phyloP scores from a whole-genome alignment of 2,329 filamentous ascomycete genomes.

The Botryotinia convoluta region DNA sequence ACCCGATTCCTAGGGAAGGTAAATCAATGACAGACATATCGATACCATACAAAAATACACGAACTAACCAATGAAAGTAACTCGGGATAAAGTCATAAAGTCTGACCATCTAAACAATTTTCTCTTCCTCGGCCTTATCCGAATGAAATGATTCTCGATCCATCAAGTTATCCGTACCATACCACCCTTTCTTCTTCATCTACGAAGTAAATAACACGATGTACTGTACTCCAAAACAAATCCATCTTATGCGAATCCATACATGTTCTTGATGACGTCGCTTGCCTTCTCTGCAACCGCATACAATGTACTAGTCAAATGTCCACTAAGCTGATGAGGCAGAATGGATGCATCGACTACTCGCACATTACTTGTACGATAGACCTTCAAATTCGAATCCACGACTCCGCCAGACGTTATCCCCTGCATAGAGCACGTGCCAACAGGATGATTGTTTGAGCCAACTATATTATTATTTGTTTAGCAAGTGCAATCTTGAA shows the following conservation, averaged over 20 bases:
- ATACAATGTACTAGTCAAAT: constrained; percentile 27
- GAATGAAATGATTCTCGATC: not conserved
- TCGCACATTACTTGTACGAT: constrained; percentile 25
- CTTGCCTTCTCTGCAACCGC: constrained; percentile 28
- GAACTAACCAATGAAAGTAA: not conserved
- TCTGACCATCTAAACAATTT: not conserved
- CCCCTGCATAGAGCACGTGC: constrained; percentile 28
- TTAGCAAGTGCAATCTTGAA: not conserved
- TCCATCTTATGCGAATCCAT: not conserved
- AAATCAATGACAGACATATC: not conserved
- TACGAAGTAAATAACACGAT: not conserved
- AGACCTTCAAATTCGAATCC: constrained; percentile 27
- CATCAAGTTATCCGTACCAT: not conserved
- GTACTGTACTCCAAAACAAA: not conserved
- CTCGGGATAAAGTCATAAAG: not conserved
- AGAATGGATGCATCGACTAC: constrained; percentile 29
- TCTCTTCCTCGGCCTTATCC: not conserved
- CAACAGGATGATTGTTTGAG: constrained; percentile 25
- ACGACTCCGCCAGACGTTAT: constrained; percentile 27
- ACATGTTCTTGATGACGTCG: constrained; percentile 23
- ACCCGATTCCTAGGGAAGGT: not conserved
- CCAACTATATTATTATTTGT: not conserved
- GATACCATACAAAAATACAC: not conserved
- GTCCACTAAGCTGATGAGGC: constrained; percentile 24
- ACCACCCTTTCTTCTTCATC: not conserved